These are phyloP conservation scores for Tetrahymena elliotti DNA, from an alignment of 73 alveolate species.

Conservation along the genomic window DNA sequence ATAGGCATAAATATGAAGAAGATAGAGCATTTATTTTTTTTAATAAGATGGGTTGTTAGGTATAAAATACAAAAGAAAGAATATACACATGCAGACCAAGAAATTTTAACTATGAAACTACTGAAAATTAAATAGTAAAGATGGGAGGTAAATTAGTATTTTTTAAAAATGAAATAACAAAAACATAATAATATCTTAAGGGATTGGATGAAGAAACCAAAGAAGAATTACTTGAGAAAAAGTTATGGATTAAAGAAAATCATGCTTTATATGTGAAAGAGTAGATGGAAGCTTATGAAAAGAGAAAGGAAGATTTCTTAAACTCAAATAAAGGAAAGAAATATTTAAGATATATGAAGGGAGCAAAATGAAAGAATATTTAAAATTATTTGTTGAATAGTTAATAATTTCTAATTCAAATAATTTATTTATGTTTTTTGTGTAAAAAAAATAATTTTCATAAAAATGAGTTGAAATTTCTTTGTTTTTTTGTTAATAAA, in stretches of 20 bases:
- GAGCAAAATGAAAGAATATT: background rate
- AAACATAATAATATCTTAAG: background rate
- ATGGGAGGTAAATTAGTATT: background rate
- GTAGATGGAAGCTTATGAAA: background rate
- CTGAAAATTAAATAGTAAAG: background rate
- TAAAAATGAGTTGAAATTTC: background rate
- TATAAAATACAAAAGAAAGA: background rate
- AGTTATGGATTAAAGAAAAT: background rate
- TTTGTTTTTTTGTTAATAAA: background rate
- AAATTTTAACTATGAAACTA: background rate
- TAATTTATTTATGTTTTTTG: too few species aligned
- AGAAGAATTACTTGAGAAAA: background rate
- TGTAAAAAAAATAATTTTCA: too few species aligned
- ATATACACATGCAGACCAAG: background rate
- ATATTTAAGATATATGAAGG: background rate
- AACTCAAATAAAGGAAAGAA: background rate
- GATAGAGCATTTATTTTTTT: background rate
- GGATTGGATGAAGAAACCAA: background rate
- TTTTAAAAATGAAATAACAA: background rate
- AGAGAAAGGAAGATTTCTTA: background rate
- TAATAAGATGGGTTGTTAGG: background rate
- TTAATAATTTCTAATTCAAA: too few species aligned
- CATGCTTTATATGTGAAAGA: background rate
- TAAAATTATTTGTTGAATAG: background rate
- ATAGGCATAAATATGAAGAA: background rate